Percentiles rank a stretch among this genome's conserved stretches.
These are phyloP conservation scores for Pestalotiopsis sp. DNA, from an alignment of 2,329 filamentous ascomycete genomes.

Conservation along the genomic window DNA sequence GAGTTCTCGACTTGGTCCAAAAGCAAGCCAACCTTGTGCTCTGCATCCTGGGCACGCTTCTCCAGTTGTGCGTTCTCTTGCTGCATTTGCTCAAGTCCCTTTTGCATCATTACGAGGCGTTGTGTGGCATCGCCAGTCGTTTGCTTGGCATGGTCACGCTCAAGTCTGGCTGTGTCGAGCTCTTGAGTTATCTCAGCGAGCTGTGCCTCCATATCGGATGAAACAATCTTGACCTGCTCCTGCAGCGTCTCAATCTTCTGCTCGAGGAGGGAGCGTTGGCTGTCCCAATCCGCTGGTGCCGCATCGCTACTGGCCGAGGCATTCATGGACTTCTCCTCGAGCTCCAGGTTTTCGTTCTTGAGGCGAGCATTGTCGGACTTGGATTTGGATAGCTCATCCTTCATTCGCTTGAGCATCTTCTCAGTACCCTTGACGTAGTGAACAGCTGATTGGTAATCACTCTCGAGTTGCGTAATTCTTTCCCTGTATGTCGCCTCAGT, in stretches of 20 bases:
- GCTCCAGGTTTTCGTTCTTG: conserved; percentile 76
- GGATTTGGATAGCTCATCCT: conserved; percentile 92
- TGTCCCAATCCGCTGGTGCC: conserved; percentile 69
- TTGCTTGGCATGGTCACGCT: conserved; percentile 65
- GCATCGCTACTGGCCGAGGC: conserved; percentile 37
- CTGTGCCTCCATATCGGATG: conserved; percentile 71
- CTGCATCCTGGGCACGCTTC: conserved; percentile 83
- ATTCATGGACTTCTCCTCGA: conserved; percentile 56
- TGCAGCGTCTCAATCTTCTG: conserved; percentile 72
- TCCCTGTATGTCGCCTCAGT: conserved; percentile 90
- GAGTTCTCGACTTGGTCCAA: conserved; percentile 93
- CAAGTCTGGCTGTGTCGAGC: conserved; percentile 64
- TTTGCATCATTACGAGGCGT: conserved; percentile 62
- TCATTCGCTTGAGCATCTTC: conserved; percentile 98
- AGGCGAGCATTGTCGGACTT: conserved; percentile 84
- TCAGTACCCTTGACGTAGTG: conserved; percentile 98
- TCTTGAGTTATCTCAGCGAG: conserved; percentile 71
- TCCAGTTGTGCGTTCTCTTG: conserved; percentile 82
- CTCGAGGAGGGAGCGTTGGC: conserved; percentile 70
- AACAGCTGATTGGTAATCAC: conserved; percentile 95
- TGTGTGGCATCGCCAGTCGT: conserved; percentile 56
- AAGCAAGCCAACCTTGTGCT: conserved; percentile 89
- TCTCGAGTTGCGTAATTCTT: conserved; percentile 90
- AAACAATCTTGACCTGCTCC: conserved; percentile 66
- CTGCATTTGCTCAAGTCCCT: conserved; percentile 80